Evolutionary conservation across 2,329 filamentous ascomycete species (phyloP).

Genomic region (Claviceps paspali): DNA sequence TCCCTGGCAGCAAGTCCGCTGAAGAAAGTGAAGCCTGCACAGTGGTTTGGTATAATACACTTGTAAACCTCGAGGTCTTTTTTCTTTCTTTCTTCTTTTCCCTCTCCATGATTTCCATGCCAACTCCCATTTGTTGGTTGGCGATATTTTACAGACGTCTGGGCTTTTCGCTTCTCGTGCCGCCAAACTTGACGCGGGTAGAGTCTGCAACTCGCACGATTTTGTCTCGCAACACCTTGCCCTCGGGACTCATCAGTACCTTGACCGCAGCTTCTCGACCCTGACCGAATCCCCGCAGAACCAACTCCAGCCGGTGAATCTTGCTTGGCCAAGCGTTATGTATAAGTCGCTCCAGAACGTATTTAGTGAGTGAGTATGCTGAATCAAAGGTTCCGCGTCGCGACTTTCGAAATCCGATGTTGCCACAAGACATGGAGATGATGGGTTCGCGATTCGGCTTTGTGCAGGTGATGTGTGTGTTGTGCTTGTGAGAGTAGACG

Average conservation of each 20-base stretch:
- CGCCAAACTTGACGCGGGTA: slow-evolving; percentile 90
- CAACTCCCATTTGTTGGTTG: too few species aligned
- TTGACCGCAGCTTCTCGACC: slow-evolving; percentile 85
- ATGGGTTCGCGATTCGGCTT: slow-evolving; percentile 67
- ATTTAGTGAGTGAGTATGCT: slow-evolving; percentile 76
- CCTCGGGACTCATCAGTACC: slow-evolving; percentile 75
- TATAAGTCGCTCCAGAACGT: slow-evolving; percentile 70
- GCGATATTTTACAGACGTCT: slow-evolving; percentile 63
- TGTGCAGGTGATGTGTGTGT: slow-evolving; percentile 84
- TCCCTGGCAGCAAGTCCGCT: slow-evolving; percentile 8
- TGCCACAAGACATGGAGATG: slow-evolving; percentile 66
- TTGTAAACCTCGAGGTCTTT: too few species aligned
- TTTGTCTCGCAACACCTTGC: slow-evolving; percentile 55
- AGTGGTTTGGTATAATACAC: slow-evolving; percentile 22
- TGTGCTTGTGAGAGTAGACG: slow-evolving; percentile 79
- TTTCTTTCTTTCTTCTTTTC: too few species aligned
- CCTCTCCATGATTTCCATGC: too few species aligned
- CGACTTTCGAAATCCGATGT: slow-evolving; percentile 81
- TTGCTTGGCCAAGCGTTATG: slow-evolving; percentile 64
- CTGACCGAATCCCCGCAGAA: slow-evolving; percentile 70
- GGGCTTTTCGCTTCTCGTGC: slow-evolving; percentile 68
- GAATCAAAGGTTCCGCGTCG: slow-evolving; percentile 75
- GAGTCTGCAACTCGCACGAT: slow-evolving; percentile 71
- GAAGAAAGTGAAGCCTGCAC: slow-evolving; percentile 20
- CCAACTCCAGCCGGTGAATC: slow-evolving; percentile 64